Conservation (phyloP, 176 grass and related monocot species). For the Poa annua region DNA sequence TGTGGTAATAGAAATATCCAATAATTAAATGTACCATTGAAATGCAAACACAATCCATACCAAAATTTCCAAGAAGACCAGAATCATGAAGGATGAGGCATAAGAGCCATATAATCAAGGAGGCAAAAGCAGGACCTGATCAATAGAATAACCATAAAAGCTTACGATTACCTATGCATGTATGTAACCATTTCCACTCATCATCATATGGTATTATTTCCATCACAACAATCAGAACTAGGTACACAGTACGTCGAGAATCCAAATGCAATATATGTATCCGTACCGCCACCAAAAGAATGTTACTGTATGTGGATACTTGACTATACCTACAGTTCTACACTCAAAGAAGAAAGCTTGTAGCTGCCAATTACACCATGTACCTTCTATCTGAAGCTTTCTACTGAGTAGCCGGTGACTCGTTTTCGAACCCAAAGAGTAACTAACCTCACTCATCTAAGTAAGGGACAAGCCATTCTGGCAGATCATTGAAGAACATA, state of each 20-base stretch:
- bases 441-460: neutral
- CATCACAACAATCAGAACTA: neutral
- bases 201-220: neutral
- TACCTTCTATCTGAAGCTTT: neutral
- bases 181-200: neutral
- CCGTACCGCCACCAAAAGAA: neutral
- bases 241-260: neutral
- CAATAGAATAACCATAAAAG: neutral
- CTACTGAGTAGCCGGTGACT: conserved; percentile 8
- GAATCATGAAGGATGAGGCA: neutral
- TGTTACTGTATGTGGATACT: neutral
- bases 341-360: conserved; percentile 5
- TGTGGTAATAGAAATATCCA: neutral
- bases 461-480: conserved; percentile 28
- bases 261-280: neutral
- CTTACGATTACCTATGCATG: neutral
- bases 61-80: no score
- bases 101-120: neutral
- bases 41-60: no score
- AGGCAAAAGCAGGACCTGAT: neutral
- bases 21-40: neutral
- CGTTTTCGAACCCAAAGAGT: neutral
- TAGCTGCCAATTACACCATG: conserved; percentile 14
- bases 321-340: neutral
- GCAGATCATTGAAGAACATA: neutral